Evolutionary conservation across 1,139 yeast species (phyloP).

Genomic region (Debaryomyces fabryi): DNA sequence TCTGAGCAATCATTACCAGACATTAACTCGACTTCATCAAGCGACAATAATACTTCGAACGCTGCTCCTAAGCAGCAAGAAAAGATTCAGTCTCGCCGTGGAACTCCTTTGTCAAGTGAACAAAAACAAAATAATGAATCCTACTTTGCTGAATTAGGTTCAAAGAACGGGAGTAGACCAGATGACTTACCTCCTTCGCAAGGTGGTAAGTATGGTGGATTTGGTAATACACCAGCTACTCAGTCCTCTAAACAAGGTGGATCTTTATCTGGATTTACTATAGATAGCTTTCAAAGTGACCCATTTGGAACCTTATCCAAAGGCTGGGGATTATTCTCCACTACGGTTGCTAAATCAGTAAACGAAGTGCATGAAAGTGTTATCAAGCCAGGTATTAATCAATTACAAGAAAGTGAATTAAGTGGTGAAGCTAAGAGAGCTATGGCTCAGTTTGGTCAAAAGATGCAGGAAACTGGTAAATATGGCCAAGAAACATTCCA

Average conservation of each 20-base stretch:
- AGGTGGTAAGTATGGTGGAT: constrained; percentile 92
- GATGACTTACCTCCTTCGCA: constrained; percentile 86
- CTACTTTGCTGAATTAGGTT: constrained; percentile 80
- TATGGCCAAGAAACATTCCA: constrained; percentile 69
- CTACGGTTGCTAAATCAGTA: constrained; percentile 79
- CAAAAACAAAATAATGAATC: constrained; percentile 72
- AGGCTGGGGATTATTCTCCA: constrained; percentile 93
- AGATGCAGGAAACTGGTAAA: constrained; percentile 85
- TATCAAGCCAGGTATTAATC: constrained; percentile 84
- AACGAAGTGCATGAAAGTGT: constrained; percentile 85
- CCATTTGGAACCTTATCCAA: constrained; percentile 86
- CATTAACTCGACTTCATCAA: background rate
- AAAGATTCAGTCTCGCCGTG: constrained; percentile 46
- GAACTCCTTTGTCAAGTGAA: constrained; percentile 36
- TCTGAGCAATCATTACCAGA: constrained; percentile 51
- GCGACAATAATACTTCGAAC: constrained; percentile 16
- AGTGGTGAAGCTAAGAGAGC: constrained; percentile 85
- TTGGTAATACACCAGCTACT: constrained; percentile 74
- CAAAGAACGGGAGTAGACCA: constrained; percentile 71
- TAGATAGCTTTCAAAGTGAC: constrained; percentile 79
- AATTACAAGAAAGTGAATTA: constrained; percentile 78
- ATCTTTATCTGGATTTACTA: constrained; percentile 56
- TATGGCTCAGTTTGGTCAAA: constrained; percentile 93
- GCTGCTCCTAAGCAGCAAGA: constrained; percentile 22
- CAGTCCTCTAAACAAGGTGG: constrained; percentile 27